Conservation (phyloP, 2,329 filamentous ascomycete species). For the Epichloe typhina region DNA sequence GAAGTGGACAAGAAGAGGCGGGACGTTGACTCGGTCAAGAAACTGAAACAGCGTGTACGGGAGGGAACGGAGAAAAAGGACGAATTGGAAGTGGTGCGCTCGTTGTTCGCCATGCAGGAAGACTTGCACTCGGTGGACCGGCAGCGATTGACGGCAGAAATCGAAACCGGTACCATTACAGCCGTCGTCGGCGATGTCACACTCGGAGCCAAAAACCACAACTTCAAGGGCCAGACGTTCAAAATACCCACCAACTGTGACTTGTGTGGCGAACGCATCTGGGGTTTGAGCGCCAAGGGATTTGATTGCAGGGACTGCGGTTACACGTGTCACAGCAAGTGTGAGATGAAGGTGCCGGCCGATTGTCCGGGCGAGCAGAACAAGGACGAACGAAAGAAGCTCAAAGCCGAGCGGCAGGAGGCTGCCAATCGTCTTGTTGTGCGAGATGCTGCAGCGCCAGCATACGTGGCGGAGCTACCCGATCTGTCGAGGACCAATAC, state of each 20-base stretch:
- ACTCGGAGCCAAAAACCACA: constrained; percentile 84
- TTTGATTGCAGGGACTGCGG: constrained; percentile 94
- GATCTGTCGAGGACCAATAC: constrained; percentile 69
- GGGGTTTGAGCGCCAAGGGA: constrained; percentile 91
- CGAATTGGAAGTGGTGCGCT: constrained; percentile 70
- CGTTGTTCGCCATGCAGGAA: constrained; percentile 77
- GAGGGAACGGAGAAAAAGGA: constrained; percentile 84
- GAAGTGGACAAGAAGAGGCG: constrained; percentile 77
- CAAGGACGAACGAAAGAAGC: constrained; percentile 91
- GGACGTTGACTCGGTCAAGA: constrained; percentile 70
- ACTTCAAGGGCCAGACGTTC: constrained; percentile 98
- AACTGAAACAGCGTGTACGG: constrained; percentile 59
- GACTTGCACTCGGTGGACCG: constrained; percentile 73
- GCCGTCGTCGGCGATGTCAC: constrained; percentile 83
- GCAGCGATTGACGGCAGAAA: constrained; percentile 73
- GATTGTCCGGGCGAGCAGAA: constrained; percentile 87
- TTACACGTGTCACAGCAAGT: constrained; percentile 97
- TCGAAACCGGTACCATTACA: constrained; percentile 90
- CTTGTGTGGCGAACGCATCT: constrained; percentile 89
- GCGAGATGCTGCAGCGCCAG: constrained; percentile 25
- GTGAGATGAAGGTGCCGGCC: constrained; percentile 95
- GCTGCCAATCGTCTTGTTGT: constrained; percentile 50
- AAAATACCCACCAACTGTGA: constrained; percentile 99
- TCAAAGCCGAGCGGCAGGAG: constrained; percentile 76
- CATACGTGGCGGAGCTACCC: constrained; percentile 48